Percentiles rank a stretch among this genome's conserved stretches.
phyloP scores from a whole-genome alignment of 2,329 filamentous ascomycete genomes.

The Trichoderma sp. region DNA sequence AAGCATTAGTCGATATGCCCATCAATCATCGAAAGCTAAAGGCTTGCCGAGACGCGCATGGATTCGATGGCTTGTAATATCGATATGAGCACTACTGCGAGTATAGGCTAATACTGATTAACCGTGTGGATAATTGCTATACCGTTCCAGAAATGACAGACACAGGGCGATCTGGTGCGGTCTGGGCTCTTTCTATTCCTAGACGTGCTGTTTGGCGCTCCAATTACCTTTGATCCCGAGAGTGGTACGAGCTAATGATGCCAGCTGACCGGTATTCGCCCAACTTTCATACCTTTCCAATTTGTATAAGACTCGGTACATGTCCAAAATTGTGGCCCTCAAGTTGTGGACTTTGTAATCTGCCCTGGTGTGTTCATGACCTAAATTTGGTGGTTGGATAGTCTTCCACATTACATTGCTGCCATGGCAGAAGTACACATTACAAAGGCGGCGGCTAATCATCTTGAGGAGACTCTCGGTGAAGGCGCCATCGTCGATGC shows the following conservation, averaged over 20 bases:
- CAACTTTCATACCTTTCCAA: background rate
- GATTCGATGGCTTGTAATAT: background rate
- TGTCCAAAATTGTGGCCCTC: background rate
- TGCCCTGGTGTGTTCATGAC: background rate
- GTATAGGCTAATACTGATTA: constrained; percentile 12
- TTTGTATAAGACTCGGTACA: background rate
- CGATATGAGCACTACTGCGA: background rate
- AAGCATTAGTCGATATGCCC: background rate
- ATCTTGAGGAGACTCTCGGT: constrained; percentile 11
- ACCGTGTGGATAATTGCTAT: constrained; percentile 4
- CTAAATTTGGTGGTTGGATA: background rate
- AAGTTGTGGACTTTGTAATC: background rate
- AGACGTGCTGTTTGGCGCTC: background rate
- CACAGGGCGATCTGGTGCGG: background rate
- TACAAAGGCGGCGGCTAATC: constrained; percentile 5
- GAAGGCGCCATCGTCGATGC: constrained; percentile 16
- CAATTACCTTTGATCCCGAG: background rate
- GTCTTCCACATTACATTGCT: background rate
- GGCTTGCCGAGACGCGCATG: background rate
- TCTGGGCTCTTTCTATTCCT: background rate
- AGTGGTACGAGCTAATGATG: background rate
- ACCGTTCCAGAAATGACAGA: background rate
- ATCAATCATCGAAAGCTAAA: background rate
- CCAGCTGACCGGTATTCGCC: background rate
- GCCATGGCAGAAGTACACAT: constrained; percentile 8